These are phyloP conservation scores for Beta macrorhiza DNA, from an alignment of 179 eudicot species.

Conservation along the genomic window DNA sequence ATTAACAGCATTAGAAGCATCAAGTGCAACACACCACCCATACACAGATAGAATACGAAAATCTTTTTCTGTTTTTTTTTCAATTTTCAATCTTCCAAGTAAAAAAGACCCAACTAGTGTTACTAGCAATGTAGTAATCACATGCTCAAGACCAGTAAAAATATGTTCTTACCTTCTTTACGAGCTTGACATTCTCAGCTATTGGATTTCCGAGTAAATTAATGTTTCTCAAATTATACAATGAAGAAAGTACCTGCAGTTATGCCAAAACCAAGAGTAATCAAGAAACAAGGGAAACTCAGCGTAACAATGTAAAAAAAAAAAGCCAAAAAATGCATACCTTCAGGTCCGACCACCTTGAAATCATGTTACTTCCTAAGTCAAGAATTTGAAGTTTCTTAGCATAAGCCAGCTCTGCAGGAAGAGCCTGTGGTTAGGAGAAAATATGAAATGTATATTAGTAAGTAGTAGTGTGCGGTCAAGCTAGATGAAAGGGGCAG, in stretches of 20 bases:
- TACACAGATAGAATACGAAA: not conserved
- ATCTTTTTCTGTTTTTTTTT: too few species aligned
- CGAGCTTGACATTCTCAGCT: slow-evolving; percentile 66
- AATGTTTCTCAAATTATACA: slow-evolving; percentile 62
- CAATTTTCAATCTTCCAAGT: not conserved
- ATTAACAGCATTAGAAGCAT: not conserved
- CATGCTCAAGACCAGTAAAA: not conserved
- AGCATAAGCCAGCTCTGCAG: slow-evolving; percentile 55
- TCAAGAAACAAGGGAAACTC: not conserved
- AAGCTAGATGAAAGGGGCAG: not conserved
- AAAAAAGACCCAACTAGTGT: not conserved
- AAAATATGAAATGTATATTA: not conserved
- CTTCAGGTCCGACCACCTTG: slow-evolving; percentile 80
- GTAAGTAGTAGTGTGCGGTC: slow-evolving; percentile 1
- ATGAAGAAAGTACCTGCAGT: slow-evolving; percentile 69
- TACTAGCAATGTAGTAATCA: not conserved
- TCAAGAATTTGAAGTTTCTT: slow-evolving; percentile 72
- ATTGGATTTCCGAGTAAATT: slow-evolving; percentile 85
- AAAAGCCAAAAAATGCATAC: slow-evolving; percentile 31
- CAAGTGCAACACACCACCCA: not conserved
- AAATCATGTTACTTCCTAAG: slow-evolving; percentile 75
- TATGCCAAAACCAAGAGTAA: not conserved
- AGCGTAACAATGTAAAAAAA: not conserved
- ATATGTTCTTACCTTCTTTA: slow-evolving; percentile 53
- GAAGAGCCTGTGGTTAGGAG: slow-evolving; percentile 46